phyloP scores from a whole-genome alignment of 2,329 filamentous ascomycete genomes.

The Aspergillus persii region DNA sequence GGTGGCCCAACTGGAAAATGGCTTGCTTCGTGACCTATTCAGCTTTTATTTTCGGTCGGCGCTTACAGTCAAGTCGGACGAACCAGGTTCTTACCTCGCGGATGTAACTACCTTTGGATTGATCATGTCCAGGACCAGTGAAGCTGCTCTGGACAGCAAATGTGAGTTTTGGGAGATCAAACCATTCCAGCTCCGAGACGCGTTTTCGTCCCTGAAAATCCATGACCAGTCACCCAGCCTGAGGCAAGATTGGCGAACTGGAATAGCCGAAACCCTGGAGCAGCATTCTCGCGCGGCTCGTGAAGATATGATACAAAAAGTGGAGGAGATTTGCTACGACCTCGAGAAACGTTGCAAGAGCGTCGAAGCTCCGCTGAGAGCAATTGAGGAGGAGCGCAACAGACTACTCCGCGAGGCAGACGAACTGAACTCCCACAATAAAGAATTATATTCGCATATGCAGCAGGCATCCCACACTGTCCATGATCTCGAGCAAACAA shows the following conservation, averaged over 20 bases:
- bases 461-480: slow-evolving; percentile 37
- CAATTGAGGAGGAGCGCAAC: slow-evolving; percentile 35
- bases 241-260: slow-evolving; percentile 50
- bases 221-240: slow-evolving; percentile 19
- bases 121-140: slow-evolving; percentile 21
- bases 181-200: slow-evolving; percentile 10
- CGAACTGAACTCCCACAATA: slow-evolving; percentile 33
- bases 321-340: slow-evolving; percentile 55
- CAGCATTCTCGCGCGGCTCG: slow-evolving; percentile 44
- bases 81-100: background rate
- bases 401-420: slow-evolving; percentile 36
- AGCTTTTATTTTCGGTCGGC: slow-evolving; percentile 23
- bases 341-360: slow-evolving; percentile 56
- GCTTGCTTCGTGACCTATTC: slow-evolving; percentile 25
- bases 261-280: slow-evolving; percentile 46
- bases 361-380: slow-evolving; percentile 54
- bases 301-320: slow-evolving; percentile 47
- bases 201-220: slow-evolving; percentile 9
- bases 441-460: slow-evolving; percentile 37
- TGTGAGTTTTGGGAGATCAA: slow-evolving; percentile 19
- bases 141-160: background rate
- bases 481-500: slow-evolving; percentile 41
- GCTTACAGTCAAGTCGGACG: slow-evolving; percentile 9
- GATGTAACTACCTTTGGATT: slow-evolving; percentile 16
- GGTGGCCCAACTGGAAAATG: slow-evolving; percentile 21